These are phyloP conservation scores for Aspergillus cristatus DNA, from an alignment of 495 filamentous ascomycete species.

Conservation along the genomic window DNA sequence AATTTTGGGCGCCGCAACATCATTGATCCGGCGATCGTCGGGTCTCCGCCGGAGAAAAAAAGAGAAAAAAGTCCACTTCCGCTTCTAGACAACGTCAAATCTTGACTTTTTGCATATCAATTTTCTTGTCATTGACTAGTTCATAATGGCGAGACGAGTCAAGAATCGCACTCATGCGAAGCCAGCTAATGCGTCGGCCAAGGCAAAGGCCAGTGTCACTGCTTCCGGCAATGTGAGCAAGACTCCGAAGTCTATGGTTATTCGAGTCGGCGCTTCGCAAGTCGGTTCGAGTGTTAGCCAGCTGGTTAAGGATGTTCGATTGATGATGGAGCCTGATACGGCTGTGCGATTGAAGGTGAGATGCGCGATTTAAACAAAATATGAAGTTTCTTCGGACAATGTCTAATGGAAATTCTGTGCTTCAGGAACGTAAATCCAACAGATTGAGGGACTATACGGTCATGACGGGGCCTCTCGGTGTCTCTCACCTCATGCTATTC, in stretches of 20 bases:
- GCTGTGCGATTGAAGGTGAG: conserved; percentile 66
- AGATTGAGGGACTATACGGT: conserved; percentile 84
- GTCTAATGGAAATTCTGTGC: not conserved
- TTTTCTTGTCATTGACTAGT: not conserved
- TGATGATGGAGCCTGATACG: conserved; percentile 93
- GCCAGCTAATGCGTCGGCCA: conserved; percentile 51
- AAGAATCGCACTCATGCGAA: conserved; percentile 86
- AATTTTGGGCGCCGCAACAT: conserved; percentile 31
- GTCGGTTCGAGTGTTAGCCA: conserved; percentile 88
- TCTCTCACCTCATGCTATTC: conserved; percentile 91
- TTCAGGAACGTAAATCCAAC: conserved; percentile 79
- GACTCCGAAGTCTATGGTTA: conserved; percentile 93
- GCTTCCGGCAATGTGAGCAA: too few relatives aligned
- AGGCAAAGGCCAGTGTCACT: conserved; percentile 40
- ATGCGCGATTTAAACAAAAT: too few relatives aligned
- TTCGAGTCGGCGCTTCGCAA: conserved; percentile 89
- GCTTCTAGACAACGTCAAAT: conserved; percentile 8
- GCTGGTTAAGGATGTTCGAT: conserved; percentile 81
- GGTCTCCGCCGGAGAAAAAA: conserved; percentile 9
- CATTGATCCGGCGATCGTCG: conserved; percentile 27
- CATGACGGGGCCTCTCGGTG: conserved; percentile 91
- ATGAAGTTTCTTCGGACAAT: not conserved
- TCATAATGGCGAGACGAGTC: conserved; percentile 68
- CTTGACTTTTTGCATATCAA: conserved; percentile 3
- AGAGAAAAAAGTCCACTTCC: conserved; percentile 26